phyloP scores from a whole-genome alignment of 2,329 filamentous ascomycete species.

The Fusarium sp. region DNA sequence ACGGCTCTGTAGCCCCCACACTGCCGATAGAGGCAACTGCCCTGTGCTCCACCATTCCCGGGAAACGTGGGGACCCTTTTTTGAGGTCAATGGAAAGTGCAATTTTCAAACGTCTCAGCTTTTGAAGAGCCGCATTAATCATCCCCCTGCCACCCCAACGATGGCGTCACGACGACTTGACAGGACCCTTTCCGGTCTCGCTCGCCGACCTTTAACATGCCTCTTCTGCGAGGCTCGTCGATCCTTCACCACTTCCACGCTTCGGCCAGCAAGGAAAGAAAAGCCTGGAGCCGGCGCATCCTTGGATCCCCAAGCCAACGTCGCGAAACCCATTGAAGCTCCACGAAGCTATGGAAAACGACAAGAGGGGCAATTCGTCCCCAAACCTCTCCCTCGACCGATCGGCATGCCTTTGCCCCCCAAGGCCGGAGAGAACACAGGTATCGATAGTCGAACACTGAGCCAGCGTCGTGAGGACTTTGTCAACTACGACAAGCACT shows the following conservation, averaged over 20 bases:
- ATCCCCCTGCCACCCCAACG: conserved; percentile 18
- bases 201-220: conserved; percentile 58
- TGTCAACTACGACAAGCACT: conserved; percentile 85
- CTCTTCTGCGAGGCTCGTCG: conserved; percentile 66
- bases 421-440: conserved; percentile 82
- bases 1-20: conserved; percentile 19
- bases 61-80: conserved; percentile 23
- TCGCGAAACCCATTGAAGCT: conserved; percentile 66
- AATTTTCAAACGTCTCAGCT: conserved; percentile 41
- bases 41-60: conserved; percentile 37
- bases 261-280: conserved; percentile 48
- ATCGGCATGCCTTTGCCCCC: conserved; percentile 86
- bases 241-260: conserved; percentile 61
- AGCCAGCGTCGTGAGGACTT: conserved; percentile 82
- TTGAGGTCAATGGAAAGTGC: neutral
- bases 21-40: conserved; percentile 35
- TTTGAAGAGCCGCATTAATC: conserved; percentile 25
- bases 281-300: conserved; percentile 55
- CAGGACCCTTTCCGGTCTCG: conserved; percentile 48
- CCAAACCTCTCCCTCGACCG: conserved; percentile 74
- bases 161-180: conserved; percentile 54
- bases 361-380: conserved; percentile 66
- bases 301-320: conserved; percentile 55
- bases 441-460: conserved; percentile 76
- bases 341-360: conserved; percentile 71